Evolutionary conservation across 1,284 basidiomycete species (phyloP).

Genomic region (Heterobasidion parviporum): DNA sequence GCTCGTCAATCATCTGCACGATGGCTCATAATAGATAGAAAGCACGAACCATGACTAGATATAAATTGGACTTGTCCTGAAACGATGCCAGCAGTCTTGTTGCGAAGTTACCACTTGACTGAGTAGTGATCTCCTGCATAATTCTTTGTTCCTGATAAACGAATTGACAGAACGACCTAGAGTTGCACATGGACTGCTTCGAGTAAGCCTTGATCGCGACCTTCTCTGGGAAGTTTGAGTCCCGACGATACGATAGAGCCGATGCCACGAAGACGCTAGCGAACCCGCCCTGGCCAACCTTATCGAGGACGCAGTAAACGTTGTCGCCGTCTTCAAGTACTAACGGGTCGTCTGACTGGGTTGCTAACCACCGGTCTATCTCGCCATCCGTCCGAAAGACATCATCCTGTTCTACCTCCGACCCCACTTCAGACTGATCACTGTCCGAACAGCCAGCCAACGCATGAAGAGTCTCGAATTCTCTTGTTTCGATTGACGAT

Average conservation of each 20-base stretch:
- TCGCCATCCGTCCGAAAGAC: too few relatives aligned
- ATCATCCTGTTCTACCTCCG: too few relatives aligned
- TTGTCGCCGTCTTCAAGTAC: neutral
- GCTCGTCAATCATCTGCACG: neutral
- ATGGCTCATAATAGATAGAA: neutral
- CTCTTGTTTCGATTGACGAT: too few relatives aligned
- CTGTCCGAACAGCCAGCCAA: too few relatives aligned
- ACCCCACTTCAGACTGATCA: too few relatives aligned
- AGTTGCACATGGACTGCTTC: constrained; percentile 12
- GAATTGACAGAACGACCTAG: neutral
- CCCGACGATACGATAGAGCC: neutral
- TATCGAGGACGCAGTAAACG: neutral
- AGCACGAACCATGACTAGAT: constrained; percentile 17
- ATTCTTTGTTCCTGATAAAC: neutral
- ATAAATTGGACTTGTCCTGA: constrained; percentile 13
- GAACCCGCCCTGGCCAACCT: neutral
- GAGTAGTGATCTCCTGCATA: constrained; percentile 4
- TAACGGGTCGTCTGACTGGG: neutral
- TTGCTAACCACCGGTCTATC: neutral
- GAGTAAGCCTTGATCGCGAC: constrained; percentile 17
- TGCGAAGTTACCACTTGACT: constrained; percentile 1
- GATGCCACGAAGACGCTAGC: neutral
- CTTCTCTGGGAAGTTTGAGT: neutral
- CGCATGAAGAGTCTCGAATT: too few relatives aligned
- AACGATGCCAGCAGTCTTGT: constrained; percentile 12